Evolutionary conservation across 208 protist genomes (phyloP).

Genomic region (Lotmaria passim): DNA sequence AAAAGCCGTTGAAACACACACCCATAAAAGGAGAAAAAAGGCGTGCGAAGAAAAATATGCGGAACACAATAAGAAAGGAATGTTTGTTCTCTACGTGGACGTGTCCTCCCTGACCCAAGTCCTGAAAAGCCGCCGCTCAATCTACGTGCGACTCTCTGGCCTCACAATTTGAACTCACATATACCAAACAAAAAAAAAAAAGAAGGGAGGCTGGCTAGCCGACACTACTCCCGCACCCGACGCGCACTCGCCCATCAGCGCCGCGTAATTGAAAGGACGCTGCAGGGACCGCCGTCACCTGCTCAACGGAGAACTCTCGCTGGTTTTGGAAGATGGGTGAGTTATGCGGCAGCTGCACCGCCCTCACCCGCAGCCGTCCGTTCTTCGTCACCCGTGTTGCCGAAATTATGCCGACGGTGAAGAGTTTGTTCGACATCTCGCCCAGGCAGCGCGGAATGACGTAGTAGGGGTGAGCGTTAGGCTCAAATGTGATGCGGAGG

Average conservation of each 20-base stretch:
- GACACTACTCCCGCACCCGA: constrained; percentile 14
- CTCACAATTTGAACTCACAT: too few species aligned
- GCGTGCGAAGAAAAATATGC: too few species aligned
- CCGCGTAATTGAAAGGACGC: constrained; percentile 17
- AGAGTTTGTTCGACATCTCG: constrained; percentile 34
- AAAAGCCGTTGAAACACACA: too few species aligned
- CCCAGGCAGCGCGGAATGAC: constrained; percentile 50
- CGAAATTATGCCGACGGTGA: constrained; percentile 47
- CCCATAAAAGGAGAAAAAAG: too few species aligned
- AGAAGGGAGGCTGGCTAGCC: too few species aligned
- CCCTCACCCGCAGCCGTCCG: constrained; percentile 34
- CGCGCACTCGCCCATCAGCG: constrained; percentile 16
- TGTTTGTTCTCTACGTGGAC: too few species aligned
- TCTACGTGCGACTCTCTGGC: too few species aligned
- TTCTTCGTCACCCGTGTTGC: constrained; percentile 32
- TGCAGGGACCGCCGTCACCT: not conserved
- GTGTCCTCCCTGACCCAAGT: too few species aligned
- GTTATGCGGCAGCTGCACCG: constrained; percentile 27
- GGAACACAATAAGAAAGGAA: too few species aligned
- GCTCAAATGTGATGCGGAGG: constrained; percentile 46
- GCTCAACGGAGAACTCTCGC: constrained; percentile 8
- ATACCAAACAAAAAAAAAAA: too few species aligned
- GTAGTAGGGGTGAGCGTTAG: constrained; percentile 50
- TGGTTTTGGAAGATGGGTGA: constrained; percentile 44
- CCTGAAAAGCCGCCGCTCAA: too few species aligned